Base-by-base conservation (phyloP, 2,329 filamentous ascomycete genomes). In the Akanthomyces dipterigenus region DNA sequence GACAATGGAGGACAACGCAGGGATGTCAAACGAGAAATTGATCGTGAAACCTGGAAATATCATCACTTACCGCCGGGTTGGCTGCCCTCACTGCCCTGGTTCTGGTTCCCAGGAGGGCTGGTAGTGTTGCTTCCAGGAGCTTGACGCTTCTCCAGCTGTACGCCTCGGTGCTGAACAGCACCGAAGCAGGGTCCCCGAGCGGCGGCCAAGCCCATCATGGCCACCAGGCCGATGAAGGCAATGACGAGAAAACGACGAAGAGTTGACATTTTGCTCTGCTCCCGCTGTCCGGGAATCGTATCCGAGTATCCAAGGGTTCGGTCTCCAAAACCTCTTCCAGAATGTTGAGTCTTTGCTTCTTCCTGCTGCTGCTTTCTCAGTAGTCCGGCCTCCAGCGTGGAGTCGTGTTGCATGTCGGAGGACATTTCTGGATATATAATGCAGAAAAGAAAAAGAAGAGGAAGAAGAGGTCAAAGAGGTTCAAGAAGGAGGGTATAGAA, bases 181-280 rank as follows among this genome's bases (percentile, higher is more conserved):
- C 50, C 26, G 5, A 40, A 34, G 43, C 58, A 61, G 11, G 58
- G 43, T 22, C 50, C 50, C 5, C 58, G 31, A 31, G 58, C 58
- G 42, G 42, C 50, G 12, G 58, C 58, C 34, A 61, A 16, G 34
- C 58, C 58, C 18, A 79, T 63, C 0, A 78, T 78, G 1, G 78
- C 78, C 8, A 74, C 71, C 62, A 80, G 79, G 2, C 70, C 70
- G 3, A 72, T 71, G 7, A 72, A 68, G 0, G 70, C 69, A 36
- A 61, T 48, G 58, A 61, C 11, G 34, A 61, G 40, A 22, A 61
- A 55, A 24, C 58, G 58, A 26, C 50, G 50, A 48, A 55, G 42
- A 14, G 42, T 16, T 43, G 50, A 61, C 58, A 61, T 61, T 55
- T 49, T 61, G 40, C 42, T 50, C 9, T 20, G 45, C 31, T 61